Conservation (phyloP, 129 eudicot species). For the Gnaphalium uliginosum region DNA sequence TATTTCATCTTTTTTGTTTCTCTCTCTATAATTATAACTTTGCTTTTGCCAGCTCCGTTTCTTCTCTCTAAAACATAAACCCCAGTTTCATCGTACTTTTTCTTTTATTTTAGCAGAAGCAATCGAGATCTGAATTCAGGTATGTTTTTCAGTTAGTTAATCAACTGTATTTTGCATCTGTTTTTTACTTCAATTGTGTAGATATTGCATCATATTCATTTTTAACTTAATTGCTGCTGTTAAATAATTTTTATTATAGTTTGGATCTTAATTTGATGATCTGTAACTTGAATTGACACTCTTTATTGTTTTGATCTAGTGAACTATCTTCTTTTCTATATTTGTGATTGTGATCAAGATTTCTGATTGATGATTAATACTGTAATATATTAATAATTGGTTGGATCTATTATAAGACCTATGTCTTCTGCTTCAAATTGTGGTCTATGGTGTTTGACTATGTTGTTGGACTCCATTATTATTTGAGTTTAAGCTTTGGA, state of each 20-base stretch:
- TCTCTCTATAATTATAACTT: neutral
- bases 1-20: constrained; percentile 11
- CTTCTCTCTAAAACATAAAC: constrained; percentile 25
- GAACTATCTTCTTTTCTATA: neutral
- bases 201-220: constrained; percentile 19
- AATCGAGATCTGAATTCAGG: constrained; percentile 42
- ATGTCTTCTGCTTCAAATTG: neutral
- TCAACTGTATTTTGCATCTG: constrained; percentile 4
- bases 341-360: neutral
- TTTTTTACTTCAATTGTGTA: constrained; percentile 16
- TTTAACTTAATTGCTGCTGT: neutral
- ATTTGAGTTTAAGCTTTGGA: neutral
- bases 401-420: constrained; percentile 5
- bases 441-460: neutral
- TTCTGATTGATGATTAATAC: neutral
- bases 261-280: constrained; percentile 34
- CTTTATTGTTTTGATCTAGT: constrained; percentile 27
- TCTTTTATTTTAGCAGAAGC: constrained; percentile 1
- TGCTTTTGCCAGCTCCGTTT: constrained; percentile 40
- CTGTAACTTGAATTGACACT: constrained; percentile 24
- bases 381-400: neutral
- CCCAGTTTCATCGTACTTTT: constrained; percentile 14
- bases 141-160: constrained; percentile 12
- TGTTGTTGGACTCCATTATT: constrained; percentile 1
- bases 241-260: neutral